Conservation (phyloP, 1,284 basidiomycete genomes). For the Moesziomyces parantarcticus region DNA sequence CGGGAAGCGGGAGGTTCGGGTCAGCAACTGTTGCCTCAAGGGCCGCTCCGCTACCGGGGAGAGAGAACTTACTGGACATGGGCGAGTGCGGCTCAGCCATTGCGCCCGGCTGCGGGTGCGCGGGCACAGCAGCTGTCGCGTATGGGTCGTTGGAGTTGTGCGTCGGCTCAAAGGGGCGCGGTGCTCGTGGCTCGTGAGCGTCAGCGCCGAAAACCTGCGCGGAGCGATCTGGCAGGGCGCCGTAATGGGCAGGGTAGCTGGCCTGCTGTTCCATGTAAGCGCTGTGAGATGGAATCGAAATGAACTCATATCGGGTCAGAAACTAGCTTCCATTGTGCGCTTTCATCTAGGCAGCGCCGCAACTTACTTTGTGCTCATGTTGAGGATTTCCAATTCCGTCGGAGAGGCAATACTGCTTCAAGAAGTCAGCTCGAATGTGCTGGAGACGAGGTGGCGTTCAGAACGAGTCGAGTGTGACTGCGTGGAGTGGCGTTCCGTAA, state of each 20-base stretch:
- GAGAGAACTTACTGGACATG: slow-evolving; percentile 34
- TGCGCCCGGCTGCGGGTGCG: slow-evolving; percentile 29
- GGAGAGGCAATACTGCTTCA: not conserved
- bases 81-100: slow-evolving; percentile 42
- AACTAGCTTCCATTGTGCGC: not conserved
- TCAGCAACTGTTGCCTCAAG: too few relatives aligned
- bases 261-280: slow-evolving; percentile 44
- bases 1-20: too few relatives aligned
- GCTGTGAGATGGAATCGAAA: slow-evolving; percentile 4
- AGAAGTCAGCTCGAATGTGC: slow-evolving; percentile 3
- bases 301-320: not conserved
- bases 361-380: slow-evolving; percentile 48
- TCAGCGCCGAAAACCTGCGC: slow-evolving; percentile 37
- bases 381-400: not conserved
- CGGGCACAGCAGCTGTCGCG: slow-evolving; percentile 14
- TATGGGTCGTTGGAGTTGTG: slow-evolving; percentile 35
- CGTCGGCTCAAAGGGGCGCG: slow-evolving; percentile 40
- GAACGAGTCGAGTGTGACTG: too few relatives aligned
- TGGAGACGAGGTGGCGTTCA: not conserved
- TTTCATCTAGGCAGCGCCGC: not conserved
- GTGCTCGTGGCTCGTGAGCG: slow-evolving; percentile 43
- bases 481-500: too few relatives aligned
- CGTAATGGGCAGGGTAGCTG: slow-evolving; percentile 39
- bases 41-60: not conserved
- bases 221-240: slow-evolving; percentile 36